phyloP scores from a whole-genome alignment of 2,329 filamentous ascomycete species.

The Amylocarpus encephaloides region DNA sequence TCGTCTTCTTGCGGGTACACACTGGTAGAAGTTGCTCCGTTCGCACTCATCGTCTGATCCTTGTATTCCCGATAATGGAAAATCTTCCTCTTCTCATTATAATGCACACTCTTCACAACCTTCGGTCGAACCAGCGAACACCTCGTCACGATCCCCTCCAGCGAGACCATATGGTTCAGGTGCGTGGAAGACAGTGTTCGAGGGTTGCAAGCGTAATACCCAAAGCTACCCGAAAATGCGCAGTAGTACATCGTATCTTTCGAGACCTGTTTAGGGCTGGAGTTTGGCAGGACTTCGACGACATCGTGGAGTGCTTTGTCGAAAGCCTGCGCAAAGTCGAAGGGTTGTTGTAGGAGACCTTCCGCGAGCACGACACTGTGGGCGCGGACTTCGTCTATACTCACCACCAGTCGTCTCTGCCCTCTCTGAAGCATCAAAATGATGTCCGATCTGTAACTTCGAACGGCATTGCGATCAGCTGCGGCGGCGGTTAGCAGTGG shows the following conservation, averaged over 20 bases:
- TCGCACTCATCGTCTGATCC: conserved; percentile 93
- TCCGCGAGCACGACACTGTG: conserved; percentile 78
- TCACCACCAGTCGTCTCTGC: conserved; percentile 60
- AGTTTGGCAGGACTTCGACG: conserved; percentile 70
- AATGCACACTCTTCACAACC: conserved; percentile 97
- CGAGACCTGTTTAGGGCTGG: conserved; percentile 67
- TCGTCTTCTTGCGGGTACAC: conserved; percentile 94
- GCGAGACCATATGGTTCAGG: conserved; percentile 92
- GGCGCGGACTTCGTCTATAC: conserved; percentile 83
- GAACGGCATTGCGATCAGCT: conserved; percentile 21
- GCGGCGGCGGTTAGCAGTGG: conserved; percentile 24
- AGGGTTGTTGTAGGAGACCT: conserved; percentile 74
- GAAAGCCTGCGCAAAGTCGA: conserved; percentile 84
- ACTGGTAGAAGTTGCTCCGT: conserved; percentile 78
- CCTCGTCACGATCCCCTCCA: conserved; percentile 96
- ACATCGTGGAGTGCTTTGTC: conserved; percentile 86
- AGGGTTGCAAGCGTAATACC: conserved; percentile 90
- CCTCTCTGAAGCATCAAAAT: conserved; percentile 67
- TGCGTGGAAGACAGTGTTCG: conserved; percentile 83
- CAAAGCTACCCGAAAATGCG: conserved; percentile 94
- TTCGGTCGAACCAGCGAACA: conserved; percentile 94
- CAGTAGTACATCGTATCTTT: conserved; percentile 89
- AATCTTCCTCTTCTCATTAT: conserved; percentile 77
- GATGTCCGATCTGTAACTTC: conserved; percentile 86
- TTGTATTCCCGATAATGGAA: conserved; percentile 88